These are phyloP conservation scores for Pyrenophora teres DNA, from an alignment of 2,329 filamentous ascomycete species.

Conservation along the genomic window DNA sequence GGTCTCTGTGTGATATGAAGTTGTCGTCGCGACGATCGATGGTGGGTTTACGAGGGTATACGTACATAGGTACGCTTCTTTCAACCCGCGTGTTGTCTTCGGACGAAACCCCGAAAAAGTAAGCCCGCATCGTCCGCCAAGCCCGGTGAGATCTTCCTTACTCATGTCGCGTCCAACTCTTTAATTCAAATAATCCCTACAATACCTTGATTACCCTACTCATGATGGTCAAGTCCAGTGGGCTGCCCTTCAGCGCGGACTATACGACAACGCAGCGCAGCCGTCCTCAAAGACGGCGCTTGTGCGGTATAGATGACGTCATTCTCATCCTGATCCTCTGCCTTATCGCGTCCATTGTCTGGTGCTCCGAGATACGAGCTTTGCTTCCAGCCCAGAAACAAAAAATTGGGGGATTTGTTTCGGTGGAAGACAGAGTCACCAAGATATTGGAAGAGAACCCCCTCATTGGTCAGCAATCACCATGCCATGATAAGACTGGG, in stretches of 20 bases:
- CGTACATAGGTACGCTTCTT: no score
- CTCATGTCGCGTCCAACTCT: background rate
- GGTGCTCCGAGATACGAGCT: constrained; percentile 5
- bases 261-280: background rate
- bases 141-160: constrained; percentile 6
- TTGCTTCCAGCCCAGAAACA: constrained; percentile 2
- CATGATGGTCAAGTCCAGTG: constrained; percentile 17
- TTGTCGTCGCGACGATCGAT: background rate
- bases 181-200: background rate
- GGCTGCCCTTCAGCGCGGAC: background rate
- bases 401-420: constrained; percentile 8
- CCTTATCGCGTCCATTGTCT: constrained; percentile 12
- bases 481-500: background rate
- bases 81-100: constrained; percentile 8
- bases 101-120: constrained; percentile 17
- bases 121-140: constrained; percentile 13
- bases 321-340: constrained; percentile 7
- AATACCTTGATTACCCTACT: background rate
- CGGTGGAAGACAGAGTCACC: constrained; percentile 39
- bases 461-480: constrained; percentile 45
- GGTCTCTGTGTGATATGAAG: background rate
- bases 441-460: constrained; percentile 47
- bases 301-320: background rate
- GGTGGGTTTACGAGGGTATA: background rate
- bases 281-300: background rate